Percentiles rank a stretch among this genome's conserved stretches.
Evolutionary conservation across 371 early-diverging fungal genomes (phyloP).

Genomic region (Apophysomyces sp.): DNA sequence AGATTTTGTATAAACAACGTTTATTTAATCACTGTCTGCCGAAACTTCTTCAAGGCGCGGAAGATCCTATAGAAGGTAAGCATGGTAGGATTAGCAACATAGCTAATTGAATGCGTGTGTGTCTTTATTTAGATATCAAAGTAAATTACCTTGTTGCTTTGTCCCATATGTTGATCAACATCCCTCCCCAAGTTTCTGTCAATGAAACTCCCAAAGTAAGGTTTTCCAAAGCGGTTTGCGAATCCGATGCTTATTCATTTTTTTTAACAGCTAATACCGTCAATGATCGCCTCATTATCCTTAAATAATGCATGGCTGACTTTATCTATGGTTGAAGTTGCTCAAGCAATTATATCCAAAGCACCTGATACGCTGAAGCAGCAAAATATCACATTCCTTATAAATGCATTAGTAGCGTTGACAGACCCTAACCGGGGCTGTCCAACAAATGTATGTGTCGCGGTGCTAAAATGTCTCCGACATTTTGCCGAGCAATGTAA

Average conservation of each 20-base stretch:
- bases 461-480: slow-evolving; percentile 65
- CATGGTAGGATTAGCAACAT: neutral
- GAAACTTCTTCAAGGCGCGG: slow-evolving; percentile 40
- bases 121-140: slow-evolving; percentile 7
- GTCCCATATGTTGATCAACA: slow-evolving; percentile 69
- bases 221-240: neutral
- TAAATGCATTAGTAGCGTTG: slow-evolving; percentile 24
- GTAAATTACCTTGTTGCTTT: slow-evolving; percentile 59
- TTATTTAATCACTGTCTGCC: slow-evolving; percentile 70
- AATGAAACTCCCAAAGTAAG: slow-evolving; percentile 66
- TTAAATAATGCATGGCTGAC: slow-evolving; percentile 16
- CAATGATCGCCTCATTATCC: slow-evolving; percentile 27
- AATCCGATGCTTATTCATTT: neutral
- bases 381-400: slow-evolving; percentile 19
- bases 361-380: slow-evolving; percentile 10
- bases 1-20: slow-evolving; percentile 75
- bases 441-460: slow-evolving; percentile 40
- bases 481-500: slow-evolving; percentile 38
- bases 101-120: neutral
- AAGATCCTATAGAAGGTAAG: slow-evolving; percentile 4
- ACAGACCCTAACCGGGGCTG: slow-evolving; percentile 6
- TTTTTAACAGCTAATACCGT: slow-evolving; percentile 19
- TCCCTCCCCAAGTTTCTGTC: slow-evolving; percentile 72
- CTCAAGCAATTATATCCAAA: slow-evolving; percentile 17
- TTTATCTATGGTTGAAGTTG: slow-evolving; percentile 18